These are phyloP conservation scores for Debaryomycetaceae sp. DNA, from an alignment of 1,139 yeast genomes.

Conservation along the genomic window DNA sequence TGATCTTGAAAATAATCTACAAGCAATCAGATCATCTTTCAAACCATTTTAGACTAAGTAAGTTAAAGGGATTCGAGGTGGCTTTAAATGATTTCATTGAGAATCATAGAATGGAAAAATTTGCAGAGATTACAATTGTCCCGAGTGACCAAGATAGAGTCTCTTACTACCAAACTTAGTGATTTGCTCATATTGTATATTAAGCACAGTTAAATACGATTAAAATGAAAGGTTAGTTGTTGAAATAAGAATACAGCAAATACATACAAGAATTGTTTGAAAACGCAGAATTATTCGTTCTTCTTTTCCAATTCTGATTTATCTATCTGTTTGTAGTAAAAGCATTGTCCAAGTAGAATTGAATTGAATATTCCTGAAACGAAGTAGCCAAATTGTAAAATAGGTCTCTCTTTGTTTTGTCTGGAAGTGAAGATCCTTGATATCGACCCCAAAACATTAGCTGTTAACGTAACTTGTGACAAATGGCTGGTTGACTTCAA, in stretches of 20 bases:
- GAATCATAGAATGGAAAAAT: background rate
- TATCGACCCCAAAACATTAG: constrained; percentile 53
- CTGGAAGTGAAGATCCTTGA: constrained; percentile 58
- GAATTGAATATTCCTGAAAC: constrained; percentile 33
- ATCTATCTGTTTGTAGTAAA: constrained; percentile 19
- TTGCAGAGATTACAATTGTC: background rate
- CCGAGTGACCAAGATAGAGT: background rate
- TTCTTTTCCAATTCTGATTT: constrained; percentile 7
- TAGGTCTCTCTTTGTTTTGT: constrained; percentile 25
- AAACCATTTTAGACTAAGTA: constrained; percentile 27
- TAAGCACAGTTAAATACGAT: too few species aligned
- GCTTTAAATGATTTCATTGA: constrained; percentile 17
- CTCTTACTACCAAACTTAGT: background rate
- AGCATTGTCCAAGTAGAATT: constrained; percentile 32
- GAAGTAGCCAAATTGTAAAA: constrained; percentile 34
- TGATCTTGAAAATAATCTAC: constrained; percentile 61
- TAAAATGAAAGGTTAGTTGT: too few species aligned
- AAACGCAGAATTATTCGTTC: background rate
- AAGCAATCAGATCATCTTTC: constrained; percentile 53
- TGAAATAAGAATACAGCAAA: too few species aligned
- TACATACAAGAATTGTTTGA: background rate
- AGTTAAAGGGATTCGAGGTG: constrained; percentile 44
- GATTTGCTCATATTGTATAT: too few species aligned
- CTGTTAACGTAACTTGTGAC: constrained; percentile 51
- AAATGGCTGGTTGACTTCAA: constrained; percentile 54